Evolutionary conservation across 2,329 filamentous ascomycete species (phyloP).

Genomic region (Ceratocystiopsis sp.): DNA sequence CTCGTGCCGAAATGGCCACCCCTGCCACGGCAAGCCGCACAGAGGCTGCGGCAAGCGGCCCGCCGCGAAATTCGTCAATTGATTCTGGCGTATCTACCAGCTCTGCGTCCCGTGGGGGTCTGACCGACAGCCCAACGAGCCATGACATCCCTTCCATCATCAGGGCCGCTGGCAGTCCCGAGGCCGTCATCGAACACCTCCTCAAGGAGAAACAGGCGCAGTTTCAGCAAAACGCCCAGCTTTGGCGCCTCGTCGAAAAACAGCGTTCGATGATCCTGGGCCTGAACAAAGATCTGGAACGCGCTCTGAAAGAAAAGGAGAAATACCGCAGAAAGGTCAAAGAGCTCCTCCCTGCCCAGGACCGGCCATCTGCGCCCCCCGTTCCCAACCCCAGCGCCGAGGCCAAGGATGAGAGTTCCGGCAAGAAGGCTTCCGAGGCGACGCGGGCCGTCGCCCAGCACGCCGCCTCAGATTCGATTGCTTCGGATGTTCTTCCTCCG

Average conservation of each 20-base stretch:
- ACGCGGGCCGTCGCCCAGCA: no score
- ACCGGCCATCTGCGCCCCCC: conserved; percentile 8
- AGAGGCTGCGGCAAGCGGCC: conserved; percentile 18
- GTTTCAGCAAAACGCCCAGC: conserved; percentile 73
- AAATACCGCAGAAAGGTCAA: conserved; percentile 83
- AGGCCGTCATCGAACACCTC: conserved; percentile 75
- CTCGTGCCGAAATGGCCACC: conserved; percentile 30
- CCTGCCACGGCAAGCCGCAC: conserved; percentile 23
- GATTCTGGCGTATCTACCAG: conserved; percentile 77
- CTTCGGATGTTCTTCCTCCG: background rate
- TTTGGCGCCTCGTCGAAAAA: conserved; percentile 94
- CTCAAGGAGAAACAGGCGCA: conserved; percentile 84
- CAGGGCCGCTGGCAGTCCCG: conserved; percentile 69
- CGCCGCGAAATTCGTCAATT: conserved; percentile 68
- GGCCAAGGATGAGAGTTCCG: background rate
- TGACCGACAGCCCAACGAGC: conserved; percentile 39
- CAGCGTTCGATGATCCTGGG: conserved; percentile 86
- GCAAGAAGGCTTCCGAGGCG: background rate
- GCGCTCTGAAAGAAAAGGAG: conserved; percentile 84
- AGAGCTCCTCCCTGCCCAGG: conserved; percentile 37
- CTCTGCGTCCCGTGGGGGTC: conserved; percentile 37
- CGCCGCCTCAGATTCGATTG: background rate
- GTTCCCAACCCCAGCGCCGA: background rate
- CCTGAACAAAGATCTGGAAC: conserved; percentile 85
- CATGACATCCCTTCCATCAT: conserved; percentile 67